Base-by-base conservation (phyloP, 176 grass and related monocot species). In the Aegilops bicornis region DNA sequence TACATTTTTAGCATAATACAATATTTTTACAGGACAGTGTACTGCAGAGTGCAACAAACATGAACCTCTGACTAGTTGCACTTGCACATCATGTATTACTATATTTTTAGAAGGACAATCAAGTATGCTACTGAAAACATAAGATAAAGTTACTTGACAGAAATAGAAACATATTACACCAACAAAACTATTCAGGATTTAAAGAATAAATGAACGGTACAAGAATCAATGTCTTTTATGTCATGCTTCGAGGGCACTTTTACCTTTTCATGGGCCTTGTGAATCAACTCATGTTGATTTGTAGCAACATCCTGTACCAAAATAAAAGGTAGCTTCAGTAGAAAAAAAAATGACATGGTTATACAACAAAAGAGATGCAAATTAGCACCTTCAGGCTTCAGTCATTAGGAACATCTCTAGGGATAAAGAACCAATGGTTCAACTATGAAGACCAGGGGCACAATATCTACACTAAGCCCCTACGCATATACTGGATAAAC, bases 231-330 rank as follows among this genome's bases (percentile, higher is more conserved):
- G 7, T 59, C 1, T 17, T 43, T 75, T 32, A 22, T 60, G 58
- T 16, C 10, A 69, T 69, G 45, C 23, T 70, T 84, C n/a, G 24
- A 11, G 31, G 67, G 64, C 63, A 22, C 8, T 48, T 87, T 87
- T 90, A 97, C 95, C 95, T 95, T 91, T 71, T 82, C 87, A 88
- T 86, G 69, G 70, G 75, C 85, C 85, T 97, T 97, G 77, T 97
- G 95, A 79, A 97, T 86, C 40, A 95, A 91, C 50, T 91, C 86
- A 67, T 45, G 75, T 47, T 91, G 84, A 17, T 47, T 77, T 25
- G 80, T 69, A 75, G 69, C 70, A 76, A 66, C 81, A 65, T 61
- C 84, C 95, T 97, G 91, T 54, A 84, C 3, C 81, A 85, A 10
- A 16, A 76, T 31, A 10, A 85, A 89, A 67, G 83, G 68, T 36